Percentiles rank a stretch among this genome's conserved stretches.
Evolutionary conservation across 148 eudicot genomes (phyloP).

Genomic region (Polygonum aviculare): DNA sequence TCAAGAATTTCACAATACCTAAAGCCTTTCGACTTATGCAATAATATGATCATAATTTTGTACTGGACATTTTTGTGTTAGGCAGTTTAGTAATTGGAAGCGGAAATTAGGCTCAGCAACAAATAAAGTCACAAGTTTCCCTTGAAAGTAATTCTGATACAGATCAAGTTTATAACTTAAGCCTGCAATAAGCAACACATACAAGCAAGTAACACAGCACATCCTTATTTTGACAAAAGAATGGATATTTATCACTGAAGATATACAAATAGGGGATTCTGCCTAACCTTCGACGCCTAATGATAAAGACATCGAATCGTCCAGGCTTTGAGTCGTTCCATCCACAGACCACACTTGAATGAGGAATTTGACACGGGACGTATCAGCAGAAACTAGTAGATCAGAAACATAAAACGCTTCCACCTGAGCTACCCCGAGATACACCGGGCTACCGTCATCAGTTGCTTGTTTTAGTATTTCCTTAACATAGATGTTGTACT

Average conservation of each 20-base stretch:
- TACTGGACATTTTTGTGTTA: too few relatives aligned
- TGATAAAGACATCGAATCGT: conserved; percentile 48
- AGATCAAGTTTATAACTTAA: too few relatives aligned
- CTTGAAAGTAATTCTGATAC: too few relatives aligned
- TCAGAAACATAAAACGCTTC: conserved; percentile 64
- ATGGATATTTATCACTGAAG: neutral
- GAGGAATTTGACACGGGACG: conserved; percentile 46
- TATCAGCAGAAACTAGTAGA: conserved; percentile 42
- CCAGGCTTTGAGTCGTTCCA: conserved; percentile 56
- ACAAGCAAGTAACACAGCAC: neutral
- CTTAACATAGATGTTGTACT: conserved; percentile 55
- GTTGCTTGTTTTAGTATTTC: conserved; percentile 17
- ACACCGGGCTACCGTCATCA: conserved; percentile 23
- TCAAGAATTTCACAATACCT: too few relatives aligned
- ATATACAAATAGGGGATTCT: conserved; percentile 8
- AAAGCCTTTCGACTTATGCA: too few relatives aligned
- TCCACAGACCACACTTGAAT: conserved; percentile 52
- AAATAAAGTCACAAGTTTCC: too few relatives aligned
- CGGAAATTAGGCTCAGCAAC: too few relatives aligned
- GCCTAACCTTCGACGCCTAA: conserved; percentile 48
- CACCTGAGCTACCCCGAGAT: conserved; percentile 67
- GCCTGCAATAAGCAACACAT: neutral
- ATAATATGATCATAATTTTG: too few relatives aligned
- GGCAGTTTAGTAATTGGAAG: too few relatives aligned
- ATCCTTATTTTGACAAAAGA: neutral